Conservation (phyloP, 148 eudicot genomes). For the Drosera capensis region DNA sequence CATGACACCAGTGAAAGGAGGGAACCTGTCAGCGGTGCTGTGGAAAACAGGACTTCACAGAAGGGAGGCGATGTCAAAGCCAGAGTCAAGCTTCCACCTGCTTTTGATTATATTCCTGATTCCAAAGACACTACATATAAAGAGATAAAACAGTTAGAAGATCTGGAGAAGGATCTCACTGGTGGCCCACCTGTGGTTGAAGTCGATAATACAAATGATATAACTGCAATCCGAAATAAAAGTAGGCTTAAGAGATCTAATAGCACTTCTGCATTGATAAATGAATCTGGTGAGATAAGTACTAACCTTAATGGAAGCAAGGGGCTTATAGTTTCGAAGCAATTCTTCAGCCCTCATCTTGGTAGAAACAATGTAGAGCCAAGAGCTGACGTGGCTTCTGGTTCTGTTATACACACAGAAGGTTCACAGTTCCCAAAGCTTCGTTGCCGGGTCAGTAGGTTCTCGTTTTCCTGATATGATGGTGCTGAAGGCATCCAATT, state of each 20-base stretch:
- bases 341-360: slow-evolving; percentile 51
- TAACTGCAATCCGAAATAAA: slow-evolving; percentile 22
- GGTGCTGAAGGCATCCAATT: not conserved
- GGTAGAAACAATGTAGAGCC: slow-evolving; percentile 22
- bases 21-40: slow-evolving; percentile 12
- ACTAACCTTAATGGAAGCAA: slow-evolving; percentile 23
- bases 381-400: slow-evolving; percentile 19
- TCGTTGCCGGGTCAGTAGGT: slow-evolving; percentile 61
- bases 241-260: slow-evolving; percentile 55
- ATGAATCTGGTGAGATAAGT: slow-evolving; percentile 23
- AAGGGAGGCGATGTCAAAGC: slow-evolving; percentile 19
- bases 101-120: slow-evolving; percentile 17
- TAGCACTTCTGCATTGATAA: slow-evolving; percentile 63
- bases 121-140: slow-evolving; percentile 15
- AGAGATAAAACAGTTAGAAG: slow-evolving; percentile 9
- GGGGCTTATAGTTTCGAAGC: slow-evolving; percentile 54
- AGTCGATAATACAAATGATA: slow-evolving; percentile 12
- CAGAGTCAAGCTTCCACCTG: slow-evolving; percentile 13
- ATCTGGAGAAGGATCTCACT: slow-evolving; percentile 14
- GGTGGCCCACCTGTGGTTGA: slow-evolving; percentile 13
- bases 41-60: slow-evolving; percentile 3
- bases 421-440: slow-evolving; percentile 54
- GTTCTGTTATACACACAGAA: slow-evolving; percentile 34
- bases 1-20: slow-evolving; percentile 8
- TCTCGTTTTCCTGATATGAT: not conserved